Conservation (phyloP, 441 rosid species). For the Populus hybrid region DNA sequence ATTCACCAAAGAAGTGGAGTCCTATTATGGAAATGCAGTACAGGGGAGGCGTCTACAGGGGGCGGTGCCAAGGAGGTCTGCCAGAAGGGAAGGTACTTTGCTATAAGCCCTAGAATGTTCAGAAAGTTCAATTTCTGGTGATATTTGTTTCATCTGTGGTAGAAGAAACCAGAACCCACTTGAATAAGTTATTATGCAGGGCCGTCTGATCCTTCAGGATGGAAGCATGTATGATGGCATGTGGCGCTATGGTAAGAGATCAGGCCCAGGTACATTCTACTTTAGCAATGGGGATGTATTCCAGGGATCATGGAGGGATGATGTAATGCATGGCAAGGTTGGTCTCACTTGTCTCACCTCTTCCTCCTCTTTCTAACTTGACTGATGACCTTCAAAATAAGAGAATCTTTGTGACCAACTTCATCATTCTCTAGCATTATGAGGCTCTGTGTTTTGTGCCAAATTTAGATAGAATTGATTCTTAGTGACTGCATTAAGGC, state of each 20-base stretch:
- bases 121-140: conserved; percentile 16
- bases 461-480: background rate
- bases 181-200: conserved; percentile 44
- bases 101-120: background rate
- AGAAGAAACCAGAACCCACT: conserved; percentile 11
- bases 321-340: conserved; percentile 96
- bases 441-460: background rate
- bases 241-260: conserved; percentile 94
- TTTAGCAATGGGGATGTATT: conserved; percentile 92
- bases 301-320: conserved; percentile 99
- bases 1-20: conserved; percentile 81
- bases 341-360: conserved; percentile 4
- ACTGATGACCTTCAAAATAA: background rate
- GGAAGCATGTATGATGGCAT: conserved; percentile 92
- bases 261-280: conserved; percentile 85
- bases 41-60: conserved; percentile 84
- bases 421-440: background rate
- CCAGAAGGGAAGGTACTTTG: conserved; percentile 92
- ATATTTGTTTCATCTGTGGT: conserved; percentile 15
- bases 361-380: conserved; percentile 5
- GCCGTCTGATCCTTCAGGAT: conserved; percentile 67
- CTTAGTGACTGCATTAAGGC: background rate
- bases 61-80: conserved; percentile 95
- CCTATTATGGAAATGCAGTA: conserved; percentile 81
- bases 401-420: background rate